Conservation (phyloP, 768 basidiomycete species). For the Leccinum rimulosum region DNA sequence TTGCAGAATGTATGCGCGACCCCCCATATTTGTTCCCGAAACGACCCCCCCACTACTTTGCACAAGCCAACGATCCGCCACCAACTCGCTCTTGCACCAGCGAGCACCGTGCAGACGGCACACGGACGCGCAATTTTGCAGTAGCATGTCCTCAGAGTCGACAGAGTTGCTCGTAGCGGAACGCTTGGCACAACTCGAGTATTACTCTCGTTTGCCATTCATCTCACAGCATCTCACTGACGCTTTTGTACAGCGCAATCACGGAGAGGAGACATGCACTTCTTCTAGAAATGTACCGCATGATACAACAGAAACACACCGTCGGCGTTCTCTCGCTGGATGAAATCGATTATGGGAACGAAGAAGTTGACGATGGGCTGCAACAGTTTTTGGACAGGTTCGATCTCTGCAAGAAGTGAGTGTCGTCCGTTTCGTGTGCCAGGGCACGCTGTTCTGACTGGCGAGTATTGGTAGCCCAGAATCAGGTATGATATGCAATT, state of each 20-base stretch:
- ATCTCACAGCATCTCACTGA: background rate
- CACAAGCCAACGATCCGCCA: background rate
- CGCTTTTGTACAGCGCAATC: constrained; percentile 47
- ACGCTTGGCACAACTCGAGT: constrained; percentile 36
- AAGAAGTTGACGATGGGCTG: constrained; percentile 40
- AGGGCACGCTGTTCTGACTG: constrained; percentile 7
- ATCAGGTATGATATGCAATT: constrained; percentile 39
- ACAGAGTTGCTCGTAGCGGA: constrained; percentile 38
- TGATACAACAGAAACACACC: constrained; percentile 55
- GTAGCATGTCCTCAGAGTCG: constrained; percentile 25
- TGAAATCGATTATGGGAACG: constrained; percentile 31
- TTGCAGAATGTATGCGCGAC: background rate
- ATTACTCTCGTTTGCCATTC: background rate
- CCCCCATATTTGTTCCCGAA: background rate
- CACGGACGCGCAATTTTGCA: constrained; percentile 1
- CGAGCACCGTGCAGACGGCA: constrained; percentile 2
- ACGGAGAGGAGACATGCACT: constrained; percentile 65
- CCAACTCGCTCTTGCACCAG: constrained; percentile 3
- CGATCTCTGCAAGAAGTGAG: constrained; percentile 53
- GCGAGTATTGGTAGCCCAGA: constrained; percentile 34
- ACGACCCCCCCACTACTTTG: constrained; percentile 3
- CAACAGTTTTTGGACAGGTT: constrained; percentile 54
- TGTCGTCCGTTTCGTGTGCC: constrained; percentile 12
- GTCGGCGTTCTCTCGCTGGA: constrained; percentile 38
- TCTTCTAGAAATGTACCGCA: constrained; percentile 66